A percentile compares a stretch with the other conserved stretches of the same genome.
Evolutionary conservation across 2,329 filamentous ascomycete species (phyloP).

Genomic region (Microascus cirrosus): DNA sequence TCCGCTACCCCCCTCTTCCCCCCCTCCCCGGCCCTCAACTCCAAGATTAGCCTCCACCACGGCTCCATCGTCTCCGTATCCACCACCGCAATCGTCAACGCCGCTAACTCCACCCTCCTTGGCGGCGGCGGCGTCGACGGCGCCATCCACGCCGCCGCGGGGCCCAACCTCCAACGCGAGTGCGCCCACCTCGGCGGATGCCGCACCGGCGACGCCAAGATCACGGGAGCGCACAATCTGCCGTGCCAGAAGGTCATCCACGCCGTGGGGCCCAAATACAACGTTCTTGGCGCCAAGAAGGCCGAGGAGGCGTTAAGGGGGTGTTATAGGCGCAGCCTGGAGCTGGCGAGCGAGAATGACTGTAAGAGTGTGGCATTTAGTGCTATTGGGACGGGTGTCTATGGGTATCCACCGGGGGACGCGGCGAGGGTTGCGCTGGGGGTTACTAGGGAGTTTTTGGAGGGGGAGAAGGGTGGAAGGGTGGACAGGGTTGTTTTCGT

Average conservation of each 20-base stretch:
- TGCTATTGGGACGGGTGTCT: constrained; percentile 78
- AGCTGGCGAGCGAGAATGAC: constrained; percentile 57
- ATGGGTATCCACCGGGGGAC: constrained; percentile 67
- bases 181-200: constrained; percentile 66
- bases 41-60: constrained; percentile 57
- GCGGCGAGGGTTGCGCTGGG: constrained; percentile 64
- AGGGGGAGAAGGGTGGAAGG: constrained; percentile 29
- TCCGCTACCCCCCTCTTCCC: constrained; percentile 11
- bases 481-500: constrained; percentile 75
- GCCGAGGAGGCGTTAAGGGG: constrained; percentile 37
- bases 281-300: constrained; percentile 21
- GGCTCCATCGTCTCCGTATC: constrained; percentile 73
- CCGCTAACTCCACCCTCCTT: constrained; percentile 67
- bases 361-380: constrained; percentile 71
- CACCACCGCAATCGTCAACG: constrained; percentile 83
- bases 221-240: constrained; percentile 66
- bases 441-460: constrained; percentile 44
- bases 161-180: constrained; percentile 54
- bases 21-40: constrained; percentile 47
- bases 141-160: constrained; percentile 78
- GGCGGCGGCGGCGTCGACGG: constrained; percentile 88
- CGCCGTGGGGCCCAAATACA: constrained; percentile 77
- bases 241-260: constrained; percentile 77
- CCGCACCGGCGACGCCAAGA: constrained; percentile 66
- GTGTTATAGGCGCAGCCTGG: constrained; percentile 62